Evolutionary conservation across 768 basidiomycete genomes (phyloP), one percentile per base, ranked within the genome.

Genomic region (Boletus pseudo-olivaceus): DNA sequence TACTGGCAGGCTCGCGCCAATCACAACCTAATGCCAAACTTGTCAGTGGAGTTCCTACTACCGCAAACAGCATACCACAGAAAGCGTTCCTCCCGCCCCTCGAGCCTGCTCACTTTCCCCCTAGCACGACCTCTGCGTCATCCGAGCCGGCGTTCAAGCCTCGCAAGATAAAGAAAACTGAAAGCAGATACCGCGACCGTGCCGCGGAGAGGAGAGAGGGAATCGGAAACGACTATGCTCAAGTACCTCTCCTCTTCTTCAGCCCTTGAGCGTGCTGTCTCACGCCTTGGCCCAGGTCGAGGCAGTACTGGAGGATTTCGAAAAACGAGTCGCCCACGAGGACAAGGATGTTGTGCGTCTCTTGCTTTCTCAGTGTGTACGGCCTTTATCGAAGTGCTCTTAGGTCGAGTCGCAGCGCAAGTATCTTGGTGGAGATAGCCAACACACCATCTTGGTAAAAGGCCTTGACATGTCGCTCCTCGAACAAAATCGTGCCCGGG

Each of bases 381-480:
- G 2, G 20, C 33, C 30, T 43, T 49, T 11, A 39, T 49, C 42
- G 48, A 56, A n/a, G 46, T 43, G 11, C 39, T 19, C 41, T n/a
- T 58, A 90, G 87, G 75, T 91, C 17, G 89, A 90, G 51, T 78
- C 83, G 50, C 81, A 91, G 64, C 78, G 93, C 34, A 78, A 76
- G 53, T 90, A 89, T 67, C 81, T 93, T 6, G 92, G 92, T 17
- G 90, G 92, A 35, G 91, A 96, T 67, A 82, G 84, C 39, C 80
- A 88, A 54, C 93, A 95, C 67, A 85, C 90, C 11, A 81, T 94
- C 53, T 82, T 94, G 11, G 90, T 94, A 39, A 96, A 93, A 65
- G 92, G 92, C 27, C 83, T 98, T 43, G 95, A 98, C 66, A 79
- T 87, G 59, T 87, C 91, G 0, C 80, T 97, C 7, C 76, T 97